A percentile compares a stretch with the other conserved stretches of the same genome.
Conservation (phyloP, 1,284 basidiomycete genomes). For the Phellinidium pouzarii region DNA sequence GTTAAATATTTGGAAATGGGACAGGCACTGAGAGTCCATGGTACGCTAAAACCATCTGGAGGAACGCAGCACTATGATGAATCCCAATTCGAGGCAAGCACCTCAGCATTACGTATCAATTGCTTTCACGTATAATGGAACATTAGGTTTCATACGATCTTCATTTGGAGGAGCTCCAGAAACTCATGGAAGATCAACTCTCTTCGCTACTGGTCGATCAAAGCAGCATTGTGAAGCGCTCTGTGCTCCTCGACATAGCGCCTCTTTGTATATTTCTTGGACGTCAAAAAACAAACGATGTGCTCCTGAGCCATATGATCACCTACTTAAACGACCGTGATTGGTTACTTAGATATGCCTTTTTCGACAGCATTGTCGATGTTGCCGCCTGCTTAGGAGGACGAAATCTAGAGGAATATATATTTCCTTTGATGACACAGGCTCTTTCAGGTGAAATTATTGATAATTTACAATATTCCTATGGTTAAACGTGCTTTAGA, state of each 20-base stretch:
- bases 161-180: slow-evolving; percentile 80
- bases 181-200: slow-evolving; percentile 83
- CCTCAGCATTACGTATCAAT: slow-evolving; percentile 6
- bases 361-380: slow-evolving; percentile 93
- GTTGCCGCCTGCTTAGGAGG: slow-evolving; percentile 91
- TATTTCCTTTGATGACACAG: slow-evolving; percentile 91
- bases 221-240: slow-evolving; percentile 71
- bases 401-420: slow-evolving; percentile 80
- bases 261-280: slow-evolving; percentile 92
- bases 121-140: slow-evolving; percentile 18
- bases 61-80: slow-evolving; percentile 72
- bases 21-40: slow-evolving; percentile 81
- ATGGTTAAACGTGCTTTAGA: slow-evolving; percentile 43
- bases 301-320: slow-evolving; percentile 94
- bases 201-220: slow-evolving; percentile 70
- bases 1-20: slow-evolving; percentile 87
- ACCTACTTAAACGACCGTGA: slow-evolving; percentile 96
- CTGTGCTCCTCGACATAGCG: slow-evolving; percentile 75
- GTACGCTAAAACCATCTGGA: slow-evolving; percentile 57
- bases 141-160: slow-evolving; percentile 81
- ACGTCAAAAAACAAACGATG: slow-evolving; percentile 88
- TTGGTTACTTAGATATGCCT: slow-evolving; percentile 86
- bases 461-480: slow-evolving; percentile 8
- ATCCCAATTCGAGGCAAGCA: slow-evolving; percentile 62
- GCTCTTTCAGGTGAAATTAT: slow-evolving; percentile 69